Percentiles rank a stretch among this genome's conserved stretches.
These are phyloP conservation scores for Hortiboletus flavorubellus DNA, from an alignment of 768 basidiomycete genomes.

Conservation along the genomic window DNA sequence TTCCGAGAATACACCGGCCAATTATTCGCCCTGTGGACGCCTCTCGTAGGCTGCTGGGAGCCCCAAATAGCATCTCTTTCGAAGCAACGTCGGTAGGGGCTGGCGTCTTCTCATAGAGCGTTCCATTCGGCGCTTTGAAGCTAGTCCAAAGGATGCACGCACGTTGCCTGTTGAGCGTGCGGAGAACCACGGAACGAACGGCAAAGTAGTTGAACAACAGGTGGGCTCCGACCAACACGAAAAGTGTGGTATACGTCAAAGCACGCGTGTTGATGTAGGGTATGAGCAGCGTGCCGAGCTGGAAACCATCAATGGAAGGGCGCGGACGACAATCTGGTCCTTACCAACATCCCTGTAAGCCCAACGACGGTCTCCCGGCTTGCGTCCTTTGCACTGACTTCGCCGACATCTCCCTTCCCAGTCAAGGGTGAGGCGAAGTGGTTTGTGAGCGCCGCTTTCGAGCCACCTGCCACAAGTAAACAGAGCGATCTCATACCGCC, in stretches of 20 bases:
- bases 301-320: neutral
- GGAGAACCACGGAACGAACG: slow-evolving; percentile 54
- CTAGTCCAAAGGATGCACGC: slow-evolving; percentile 48
- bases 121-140: slow-evolving; percentile 11
- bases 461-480: slow-evolving; percentile 62
- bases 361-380: slow-evolving; percentile 71
- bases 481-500: slow-evolving; percentile 58
- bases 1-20: slow-evolving; percentile 51
- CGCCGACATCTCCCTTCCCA: slow-evolving; percentile 61
- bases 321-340: slow-evolving; percentile 11
- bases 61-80: slow-evolving; percentile 44
- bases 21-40: slow-evolving; percentile 30
- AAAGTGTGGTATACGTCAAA: slow-evolving; percentile 49
- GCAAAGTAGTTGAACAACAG: slow-evolving; percentile 57
- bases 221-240: slow-evolving; percentile 51
- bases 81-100: slow-evolving; percentile 40
- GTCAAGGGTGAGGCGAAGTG: slow-evolving; percentile 56
- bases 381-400: slow-evolving; percentile 68
- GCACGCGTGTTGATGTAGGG: slow-evolving; percentile 47
- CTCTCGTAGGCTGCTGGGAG: slow-evolving; percentile 39
- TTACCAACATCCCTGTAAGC: slow-evolving; percentile 63
- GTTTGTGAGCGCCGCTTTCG: slow-evolving; percentile 64
- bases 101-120: slow-evolving; percentile 9
- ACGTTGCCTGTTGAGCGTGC: slow-evolving; percentile 59
- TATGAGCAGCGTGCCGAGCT: slow-evolving; percentile 62